Conservation (phyloP, 202 grass and related monocot species). For the Musa balbisiana region DNA sequence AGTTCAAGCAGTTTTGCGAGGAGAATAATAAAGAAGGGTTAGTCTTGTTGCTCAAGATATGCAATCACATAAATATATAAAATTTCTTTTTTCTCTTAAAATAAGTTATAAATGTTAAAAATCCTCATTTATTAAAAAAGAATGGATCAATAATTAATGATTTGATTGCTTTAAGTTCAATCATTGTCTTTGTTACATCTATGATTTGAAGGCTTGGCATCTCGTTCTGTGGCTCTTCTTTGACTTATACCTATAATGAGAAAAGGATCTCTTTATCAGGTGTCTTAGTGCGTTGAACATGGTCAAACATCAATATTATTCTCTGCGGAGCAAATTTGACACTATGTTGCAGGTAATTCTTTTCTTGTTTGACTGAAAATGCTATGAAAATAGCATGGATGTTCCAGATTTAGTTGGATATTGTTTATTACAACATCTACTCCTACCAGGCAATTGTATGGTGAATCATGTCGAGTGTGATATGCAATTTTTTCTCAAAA, state of each 20-base stretch:
- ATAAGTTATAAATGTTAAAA: too few species aligned
- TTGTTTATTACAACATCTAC: neutral
- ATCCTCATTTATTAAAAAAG: neutral
- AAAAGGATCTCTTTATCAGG: constrained; percentile 21
- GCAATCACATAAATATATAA: neutral
- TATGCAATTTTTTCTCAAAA: neutral
- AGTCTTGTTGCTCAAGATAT: constrained; percentile 16
- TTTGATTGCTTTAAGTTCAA: too few species aligned
- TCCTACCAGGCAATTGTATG: neutral
- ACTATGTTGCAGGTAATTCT: constrained; percentile 60
- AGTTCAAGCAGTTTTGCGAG: constrained; percentile 43
- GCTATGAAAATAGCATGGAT: neutral
- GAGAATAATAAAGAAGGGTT: constrained; percentile 58
- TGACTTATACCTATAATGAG: too few species aligned
- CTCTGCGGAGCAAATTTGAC: constrained; percentile 46
- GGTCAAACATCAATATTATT: constrained; percentile 50
- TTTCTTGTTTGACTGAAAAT: neutral
- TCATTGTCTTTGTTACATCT: neutral
- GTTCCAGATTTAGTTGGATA: neutral
- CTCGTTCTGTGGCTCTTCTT: neutral
- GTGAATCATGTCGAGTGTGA: neutral
- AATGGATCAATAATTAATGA: neutral
- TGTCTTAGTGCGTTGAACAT: constrained; percentile 47
- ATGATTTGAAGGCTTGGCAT: neutral
- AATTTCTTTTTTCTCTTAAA: neutral